Conservation (phyloP, 495 filamentous ascomycete species). For the Hypoxylon perforatum region DNA sequence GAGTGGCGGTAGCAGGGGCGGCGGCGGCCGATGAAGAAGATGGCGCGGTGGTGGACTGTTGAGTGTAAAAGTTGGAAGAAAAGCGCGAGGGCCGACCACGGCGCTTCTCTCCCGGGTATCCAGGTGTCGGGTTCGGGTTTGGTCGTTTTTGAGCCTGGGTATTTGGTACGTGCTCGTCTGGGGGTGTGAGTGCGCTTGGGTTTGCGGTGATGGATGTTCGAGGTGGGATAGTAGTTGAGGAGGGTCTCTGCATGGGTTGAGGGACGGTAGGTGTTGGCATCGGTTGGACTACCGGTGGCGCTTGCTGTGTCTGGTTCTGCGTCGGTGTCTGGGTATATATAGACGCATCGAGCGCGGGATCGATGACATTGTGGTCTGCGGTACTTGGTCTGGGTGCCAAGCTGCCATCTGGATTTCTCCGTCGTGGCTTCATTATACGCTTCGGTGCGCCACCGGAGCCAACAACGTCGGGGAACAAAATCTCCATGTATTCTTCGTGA, state of each 20-base stretch:
- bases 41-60: constrained; percentile 26
- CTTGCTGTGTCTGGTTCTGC: constrained; percentile 32
- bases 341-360: constrained; percentile 39
- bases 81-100: constrained; percentile 53
- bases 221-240: constrained; percentile 44
- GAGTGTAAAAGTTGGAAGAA: constrained; percentile 43
- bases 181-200: constrained; percentile 58
- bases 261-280: constrained; percentile 21
- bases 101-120: constrained; percentile 52
- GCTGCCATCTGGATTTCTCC: constrained; percentile 50
- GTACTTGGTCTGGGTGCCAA: constrained; percentile 36
- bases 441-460: constrained; percentile 63
- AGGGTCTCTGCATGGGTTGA: constrained; percentile 41
- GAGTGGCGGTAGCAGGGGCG: constrained; percentile 7
- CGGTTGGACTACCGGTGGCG: constrained; percentile 28
- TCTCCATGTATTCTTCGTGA: constrained; percentile 63
- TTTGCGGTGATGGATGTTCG: constrained; percentile 48
- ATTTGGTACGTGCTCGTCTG: constrained; percentile 56
- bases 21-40: constrained; percentile 18
- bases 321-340: constrained; percentile 37
- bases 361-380: constrained; percentile 35
- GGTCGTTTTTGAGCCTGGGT: constrained; percentile 45
- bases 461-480: constrained; percentile 61
- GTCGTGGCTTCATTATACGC: constrained; percentile 59
- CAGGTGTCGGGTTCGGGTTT: constrained; percentile 26